These are phyloP conservation scores for Lactarius sanguifluus DNA, from an alignment of 768 basidiomycete species.

Conservation along the genomic window DNA sequence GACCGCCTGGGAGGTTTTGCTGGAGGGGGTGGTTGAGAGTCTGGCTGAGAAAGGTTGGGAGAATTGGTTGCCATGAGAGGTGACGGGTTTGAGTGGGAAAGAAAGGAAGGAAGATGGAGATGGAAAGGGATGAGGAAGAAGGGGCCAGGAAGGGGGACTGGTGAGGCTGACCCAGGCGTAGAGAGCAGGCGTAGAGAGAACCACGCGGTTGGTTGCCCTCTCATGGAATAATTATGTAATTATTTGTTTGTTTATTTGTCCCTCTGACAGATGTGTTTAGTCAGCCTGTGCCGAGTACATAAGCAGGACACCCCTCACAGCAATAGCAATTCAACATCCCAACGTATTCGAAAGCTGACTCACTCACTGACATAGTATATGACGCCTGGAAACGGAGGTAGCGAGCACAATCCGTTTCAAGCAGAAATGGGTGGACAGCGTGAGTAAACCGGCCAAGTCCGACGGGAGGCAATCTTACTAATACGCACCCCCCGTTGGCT, in stretches of 20 bases:
- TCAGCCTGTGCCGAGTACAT: conserved; percentile 11
- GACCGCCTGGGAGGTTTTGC: conserved; percentile 17
- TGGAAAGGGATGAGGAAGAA: neutral
- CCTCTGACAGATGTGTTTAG: neutral
- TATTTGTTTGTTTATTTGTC: neutral
- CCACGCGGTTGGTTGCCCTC: conserved; percentile 2
- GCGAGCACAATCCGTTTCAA: conserved; percentile 1
- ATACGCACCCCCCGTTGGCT: conserved; percentile 33
- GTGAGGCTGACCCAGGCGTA: conserved; percentile 13
- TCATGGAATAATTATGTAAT: neutral
- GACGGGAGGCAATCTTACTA: conserved; percentile 36
- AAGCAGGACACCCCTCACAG: conserved; percentile 15
- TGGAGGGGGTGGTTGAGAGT: conserved; percentile 7
- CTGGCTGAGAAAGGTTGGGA: neutral
- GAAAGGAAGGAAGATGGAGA: neutral
- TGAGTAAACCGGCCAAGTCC: conserved; percentile 31
- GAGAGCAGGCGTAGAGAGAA: neutral
- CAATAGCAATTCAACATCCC: conserved; percentile 20
- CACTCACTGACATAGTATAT: neutral
- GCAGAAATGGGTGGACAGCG: conserved; percentile 17
- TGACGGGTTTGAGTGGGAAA: neutral
- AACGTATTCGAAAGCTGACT: neutral
- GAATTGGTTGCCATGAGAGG: conserved; percentile 22
- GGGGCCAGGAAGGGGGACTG: neutral
- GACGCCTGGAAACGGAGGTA: neutral